Evolutionary conservation across 1,139 yeast genomes (phyloP).

Genomic region (Sporopachydermia cereana): DNA sequence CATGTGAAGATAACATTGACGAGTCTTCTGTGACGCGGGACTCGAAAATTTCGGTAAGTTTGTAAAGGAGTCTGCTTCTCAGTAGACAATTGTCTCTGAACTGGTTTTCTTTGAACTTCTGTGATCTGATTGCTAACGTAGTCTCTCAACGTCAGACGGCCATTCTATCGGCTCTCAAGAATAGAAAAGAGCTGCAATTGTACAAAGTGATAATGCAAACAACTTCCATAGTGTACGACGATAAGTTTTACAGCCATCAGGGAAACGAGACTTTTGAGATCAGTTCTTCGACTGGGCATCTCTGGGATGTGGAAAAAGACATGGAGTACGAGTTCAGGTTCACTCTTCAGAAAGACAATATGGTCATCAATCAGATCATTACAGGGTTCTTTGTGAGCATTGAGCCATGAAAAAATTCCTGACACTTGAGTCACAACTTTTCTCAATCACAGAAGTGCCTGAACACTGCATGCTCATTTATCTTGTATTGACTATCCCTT

Average conservation of each 20-base stretch:
- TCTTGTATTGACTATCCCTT: too few species aligned
- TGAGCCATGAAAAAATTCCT: background rate
- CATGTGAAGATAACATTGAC: too few species aligned
- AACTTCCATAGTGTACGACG: background rate
- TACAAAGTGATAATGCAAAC: slow-evolving; percentile 3
- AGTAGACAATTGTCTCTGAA: too few species aligned
- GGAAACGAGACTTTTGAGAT: background rate
- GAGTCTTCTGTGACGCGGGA: background rate
- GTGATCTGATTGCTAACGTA: too few species aligned
- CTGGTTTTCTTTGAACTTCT: too few species aligned
- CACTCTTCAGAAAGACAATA: background rate
- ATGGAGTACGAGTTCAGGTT: background rate
- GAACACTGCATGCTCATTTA: too few species aligned
- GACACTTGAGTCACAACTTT: background rate
- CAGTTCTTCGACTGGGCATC: background rate
- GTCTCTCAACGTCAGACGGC: too few species aligned
- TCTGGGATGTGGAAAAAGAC: slow-evolving; percentile 1
- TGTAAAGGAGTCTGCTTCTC: too few species aligned
- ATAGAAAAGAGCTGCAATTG: background rate
- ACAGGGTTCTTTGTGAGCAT: background rate
- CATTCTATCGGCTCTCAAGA: background rate
- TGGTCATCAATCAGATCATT: background rate
- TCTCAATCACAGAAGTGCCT: too few species aligned
- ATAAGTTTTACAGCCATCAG: background rate
- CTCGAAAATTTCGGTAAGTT: background rate